Evolutionary conservation across 2,329 filamentous ascomycete genomes (phyloP).

Genomic region (Fonsecaea pedrosoi): DNA sequence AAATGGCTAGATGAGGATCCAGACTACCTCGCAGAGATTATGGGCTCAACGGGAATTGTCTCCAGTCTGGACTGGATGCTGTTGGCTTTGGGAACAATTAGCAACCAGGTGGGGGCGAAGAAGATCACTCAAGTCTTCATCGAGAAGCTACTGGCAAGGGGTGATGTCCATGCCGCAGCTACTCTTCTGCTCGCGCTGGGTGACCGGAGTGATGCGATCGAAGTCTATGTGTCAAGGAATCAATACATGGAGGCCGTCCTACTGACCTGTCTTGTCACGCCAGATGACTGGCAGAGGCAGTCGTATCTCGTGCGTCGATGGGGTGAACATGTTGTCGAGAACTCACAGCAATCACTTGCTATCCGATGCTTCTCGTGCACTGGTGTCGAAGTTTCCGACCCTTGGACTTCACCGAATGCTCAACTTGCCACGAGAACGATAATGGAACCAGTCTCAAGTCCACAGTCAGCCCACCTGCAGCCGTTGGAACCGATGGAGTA

Average conservation of each 20-base stretch:
- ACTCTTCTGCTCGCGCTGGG: slow-evolving; percentile 92
- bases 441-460: slow-evolving; percentile 18
- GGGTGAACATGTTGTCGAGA: slow-evolving; percentile 88
- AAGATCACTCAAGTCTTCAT: slow-evolving; percentile 91
- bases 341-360: slow-evolving; percentile 86
- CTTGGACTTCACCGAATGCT: slow-evolving; percentile 86
- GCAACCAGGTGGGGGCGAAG: slow-evolving; percentile 77
- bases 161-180: slow-evolving; percentile 88
- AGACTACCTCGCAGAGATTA: slow-evolving; percentile 75
- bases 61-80: slow-evolving; percentile 97
- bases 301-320: slow-evolving; percentile 88
- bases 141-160: slow-evolving; percentile 84
- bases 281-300: slow-evolving; percentile 88
- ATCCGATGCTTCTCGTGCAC: slow-evolving; percentile 94
- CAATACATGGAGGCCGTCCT: slow-evolving; percentile 92
- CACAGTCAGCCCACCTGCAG: slow-evolving; percentile 56
- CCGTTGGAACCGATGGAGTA: slow-evolving; percentile 46
- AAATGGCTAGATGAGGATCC: slow-evolving; percentile 92
- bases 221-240: slow-evolving; percentile 91
- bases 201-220: slow-evolving; percentile 91
- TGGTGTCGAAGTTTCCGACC: slow-evolving; percentile 80
- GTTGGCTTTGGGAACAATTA: slow-evolving; percentile 86
- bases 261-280: slow-evolving; percentile 81
- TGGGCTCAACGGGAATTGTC: slow-evolving; percentile 79
- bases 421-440: slow-evolving; percentile 53